Evolutionary conservation across 345 rosid species (phyloP), one percentile per base, ranked within the genome.

Genomic region (Conringia planisiliqua): DNA sequence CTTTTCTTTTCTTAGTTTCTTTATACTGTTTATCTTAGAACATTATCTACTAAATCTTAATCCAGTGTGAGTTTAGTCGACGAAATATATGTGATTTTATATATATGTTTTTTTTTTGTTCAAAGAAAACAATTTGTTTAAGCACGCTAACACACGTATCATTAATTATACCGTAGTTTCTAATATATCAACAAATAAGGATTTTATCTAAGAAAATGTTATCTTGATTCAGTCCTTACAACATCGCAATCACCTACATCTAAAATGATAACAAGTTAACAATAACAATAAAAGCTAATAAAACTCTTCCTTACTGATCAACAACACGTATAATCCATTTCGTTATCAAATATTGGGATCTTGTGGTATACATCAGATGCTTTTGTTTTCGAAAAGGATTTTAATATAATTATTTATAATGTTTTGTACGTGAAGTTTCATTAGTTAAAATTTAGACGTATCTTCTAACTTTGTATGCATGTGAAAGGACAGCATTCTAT

Each of bases 341-440:
- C 55, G 47, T 50, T 59, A 60, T 68, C 74, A 61, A 16, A 60
- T 61, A 76, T 32, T 69, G 70, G 14, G 74, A 52, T 18, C 33
- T 61, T 76, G 48, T 54, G 57, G 63, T 54, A 52, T 10, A 60
- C 63, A 75, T 75, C 64, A 76, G 36, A 51, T 52, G 48, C 50
- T 43, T 75, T 69, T 68, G 47, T 12, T 32, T 33, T 5, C 14
- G 57, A 62, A 68, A 61, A 29, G 1, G 68, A 60, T 47, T 18
- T 47, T 22, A 13, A 51, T 51, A 39, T 54, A 43, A 9, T 12
- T 12, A 6, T 63, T 29, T 14, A 60, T 33, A 61, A 30, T 50
- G 46, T 68, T 75, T 60, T 76, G 24, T 61, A 68, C 74, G 30
- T 40, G 26, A 76, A 69, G 79, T 69, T 69, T 52, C 50, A 33